Evolutionary conservation across 1,284 basidiomycete genomes (phyloP).

Genomic region (Irpex lacteus): DNA sequence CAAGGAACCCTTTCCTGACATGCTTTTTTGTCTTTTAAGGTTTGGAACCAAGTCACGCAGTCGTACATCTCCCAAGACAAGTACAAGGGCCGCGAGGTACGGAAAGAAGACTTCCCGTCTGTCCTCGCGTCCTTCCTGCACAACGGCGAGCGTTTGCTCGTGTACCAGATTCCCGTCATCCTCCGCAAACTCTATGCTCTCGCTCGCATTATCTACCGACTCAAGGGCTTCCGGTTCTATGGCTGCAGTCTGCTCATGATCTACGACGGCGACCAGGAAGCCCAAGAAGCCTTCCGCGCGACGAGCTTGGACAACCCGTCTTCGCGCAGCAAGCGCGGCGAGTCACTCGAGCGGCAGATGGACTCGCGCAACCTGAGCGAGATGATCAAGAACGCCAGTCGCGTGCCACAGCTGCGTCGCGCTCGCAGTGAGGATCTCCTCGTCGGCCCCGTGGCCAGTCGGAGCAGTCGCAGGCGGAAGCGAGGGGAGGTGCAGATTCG

Average conservation of each 20-base stretch:
- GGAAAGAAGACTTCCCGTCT: slow-evolving; percentile 79
- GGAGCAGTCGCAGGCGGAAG: slow-evolving; percentile 57
- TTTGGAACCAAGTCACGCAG: slow-evolving; percentile 84
- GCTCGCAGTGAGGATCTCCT: slow-evolving; percentile 76
- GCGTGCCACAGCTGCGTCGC: slow-evolving; percentile 45
- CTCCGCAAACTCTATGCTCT: slow-evolving; percentile 93
- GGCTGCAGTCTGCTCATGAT: slow-evolving; percentile 96
- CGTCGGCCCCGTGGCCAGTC: slow-evolving; percentile 59
- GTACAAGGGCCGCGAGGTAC: slow-evolving; percentile 91
- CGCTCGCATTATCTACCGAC: slow-evolving; percentile 83
- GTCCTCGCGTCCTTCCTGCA: slow-evolving; percentile 84
- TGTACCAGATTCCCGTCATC: slow-evolving; percentile 90
- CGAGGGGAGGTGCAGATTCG: slow-evolving; percentile 94
- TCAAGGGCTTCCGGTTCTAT: slow-evolving; percentile 96
- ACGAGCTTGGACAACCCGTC: slow-evolving; percentile 65
- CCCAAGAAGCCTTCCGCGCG: slow-evolving; percentile 72
- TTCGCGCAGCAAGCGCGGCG: slow-evolving; percentile 70
- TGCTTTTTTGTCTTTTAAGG: slow-evolving; percentile 44
- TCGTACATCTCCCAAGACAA: slow-evolving; percentile 95
- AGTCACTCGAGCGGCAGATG: slow-evolving; percentile 65
- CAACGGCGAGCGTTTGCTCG: slow-evolving; percentile 81
- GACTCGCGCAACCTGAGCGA: slow-evolving; percentile 13
- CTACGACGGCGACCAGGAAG: slow-evolving; percentile 92
- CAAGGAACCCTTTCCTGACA: slow-evolving; percentile 11
- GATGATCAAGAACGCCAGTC: background rate